A percentile compares a stretch with the other conserved stretches of the same genome.
These are phyloP conservation scores for Fomitopsis pulvina DNA, from an alignment of 768 basidiomycete species.

Conservation along the genomic window DNA sequence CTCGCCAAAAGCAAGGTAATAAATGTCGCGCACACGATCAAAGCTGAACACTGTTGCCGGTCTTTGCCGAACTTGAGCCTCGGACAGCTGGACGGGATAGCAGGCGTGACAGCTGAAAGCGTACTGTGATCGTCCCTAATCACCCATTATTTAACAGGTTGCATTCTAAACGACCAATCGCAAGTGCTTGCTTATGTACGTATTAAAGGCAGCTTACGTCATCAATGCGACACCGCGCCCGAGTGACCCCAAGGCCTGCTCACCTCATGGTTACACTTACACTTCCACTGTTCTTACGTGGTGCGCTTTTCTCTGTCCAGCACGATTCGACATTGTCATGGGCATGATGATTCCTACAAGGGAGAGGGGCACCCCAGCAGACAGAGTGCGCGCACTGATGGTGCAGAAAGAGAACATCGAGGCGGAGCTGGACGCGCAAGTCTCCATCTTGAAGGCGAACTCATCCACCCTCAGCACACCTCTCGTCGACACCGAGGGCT, in stretches of 20 bases:
- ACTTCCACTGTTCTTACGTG: neutral
- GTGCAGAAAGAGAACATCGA: constrained; percentile 67
- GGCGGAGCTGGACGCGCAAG: constrained; percentile 56
- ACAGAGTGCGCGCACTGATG: constrained; percentile 60
- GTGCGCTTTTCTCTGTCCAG: neutral
- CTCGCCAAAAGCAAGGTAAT: too few species aligned
- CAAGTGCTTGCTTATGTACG: neutral
- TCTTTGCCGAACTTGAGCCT: too few species aligned
- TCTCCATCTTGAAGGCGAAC: constrained; percentile 57
- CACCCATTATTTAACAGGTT: too few species aligned
- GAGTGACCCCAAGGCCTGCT: too few species aligned
- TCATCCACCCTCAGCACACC: constrained; percentile 61
- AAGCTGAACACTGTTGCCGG: too few species aligned
- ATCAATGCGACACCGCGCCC: neutral
- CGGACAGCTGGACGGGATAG: too few species aligned
- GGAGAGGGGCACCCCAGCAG: constrained; percentile 36
- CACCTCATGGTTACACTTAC: too few species aligned
- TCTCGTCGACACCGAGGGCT: constrained; percentile 83
- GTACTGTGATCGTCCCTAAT: too few species aligned
- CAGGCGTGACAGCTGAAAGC: too few species aligned
- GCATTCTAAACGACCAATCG: too few species aligned
- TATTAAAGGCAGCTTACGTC: neutral
- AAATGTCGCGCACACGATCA: too few species aligned
- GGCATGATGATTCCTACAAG: constrained; percentile 40
- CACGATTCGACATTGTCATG: constrained; percentile 25